Base-by-base conservation (phyloP, 2,329 filamentous ascomycete genomes). In the Aspergillus felis region DNA sequence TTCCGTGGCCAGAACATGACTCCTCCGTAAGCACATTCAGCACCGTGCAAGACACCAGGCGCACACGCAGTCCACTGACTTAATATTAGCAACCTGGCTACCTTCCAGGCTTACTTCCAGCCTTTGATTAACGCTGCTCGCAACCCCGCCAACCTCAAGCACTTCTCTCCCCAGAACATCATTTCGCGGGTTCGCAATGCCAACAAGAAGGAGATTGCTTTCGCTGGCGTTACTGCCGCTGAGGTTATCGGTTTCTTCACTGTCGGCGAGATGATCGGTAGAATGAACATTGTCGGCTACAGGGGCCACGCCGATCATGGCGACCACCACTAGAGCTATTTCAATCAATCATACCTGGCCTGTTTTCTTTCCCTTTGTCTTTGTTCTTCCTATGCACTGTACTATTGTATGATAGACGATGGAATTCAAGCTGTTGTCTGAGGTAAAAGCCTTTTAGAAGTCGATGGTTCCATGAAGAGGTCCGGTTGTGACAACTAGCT, bases 191-290 rank as follows among this genome's bases (percentile, higher is more conserved):
- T 90, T 71, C 86, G 90, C 73, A 89, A 86, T 79, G 69, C 94
- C 69, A 88, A 85, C 76, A 81, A 79, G 65, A 82, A 86, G 66
- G 88, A 96, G 77, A 74, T 93, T 67, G 83, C 84, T 55, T 78
- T 88, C 54, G 88, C 84, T 59, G 90, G 89, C 67, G 89, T 99
- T 59, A 81, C 97, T 61, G 78, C 83, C 50, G 92, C 92, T 56
- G 93, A 99, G 81, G 84, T 91, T 52, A 79, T 99, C 66, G 94
- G 94, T 61, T 99, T 99, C 85, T 99, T 97, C 84, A 95, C 92
- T 61, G 86, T 97, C 55, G 94, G 94, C 64, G 92, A 97, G 84
- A 97, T 99, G 77, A 87, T 99, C 70, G 94, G 94, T 70, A 86
- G 92, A 72, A 86, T 94, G 81, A 97, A 99, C 89, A 77, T 99